Base-by-base conservation (phyloP, 2,329 filamentous ascomycete genomes). In the Akanthomyces lecanii region DNA sequence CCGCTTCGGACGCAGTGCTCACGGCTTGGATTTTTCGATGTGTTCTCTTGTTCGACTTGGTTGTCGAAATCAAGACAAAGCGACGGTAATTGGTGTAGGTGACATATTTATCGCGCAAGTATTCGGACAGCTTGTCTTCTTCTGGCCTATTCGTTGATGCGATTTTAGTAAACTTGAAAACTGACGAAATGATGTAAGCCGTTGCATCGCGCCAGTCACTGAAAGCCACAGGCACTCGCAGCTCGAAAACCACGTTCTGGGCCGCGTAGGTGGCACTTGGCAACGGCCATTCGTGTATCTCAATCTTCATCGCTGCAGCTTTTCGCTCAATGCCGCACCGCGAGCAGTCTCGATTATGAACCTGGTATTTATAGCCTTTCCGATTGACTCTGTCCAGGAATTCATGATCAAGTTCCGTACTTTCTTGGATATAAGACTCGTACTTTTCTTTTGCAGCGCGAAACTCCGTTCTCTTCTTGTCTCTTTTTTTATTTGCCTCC, bases 271-370 rank as follows among this genome's bases (percentile, higher is more conserved):
- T 7, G 12, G 14, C 7, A 1, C 5, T 3, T 1, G 61, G 61
- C 4, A 63, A 47, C 21, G 61, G 61, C 61, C 61, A 63, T 21
- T 63, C 61, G 25, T 63, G 53, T 3, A 63, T 12, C 14, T 52
- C n/a, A 14, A 63, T 63, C 0, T 3, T 14, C 6, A 51, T 5
- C 6, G 33, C 14, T 12, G 11, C 3, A n/a, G 61, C 61, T 14
- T 2, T 1, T 2, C 7, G 21, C 23, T 57, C 21, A 28, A 42
- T 28, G 3, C 16, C 11, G 25, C 61, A 63, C 14, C 45, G 47
- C 14, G 18, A 1, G 53, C 61, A 63, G 5, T 12, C 5, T 5
- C 25, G 3, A 23, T 18, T 1, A 10, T 57, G 52, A 42, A 33
- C 23, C n/a, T 21, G 6, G 8, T 23, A 33, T 7, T 14, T 11